Evolutionary conservation across 371 early-diverging fungal genomes (phyloP).

Genomic region (Haplosporangium sp.): DNA sequence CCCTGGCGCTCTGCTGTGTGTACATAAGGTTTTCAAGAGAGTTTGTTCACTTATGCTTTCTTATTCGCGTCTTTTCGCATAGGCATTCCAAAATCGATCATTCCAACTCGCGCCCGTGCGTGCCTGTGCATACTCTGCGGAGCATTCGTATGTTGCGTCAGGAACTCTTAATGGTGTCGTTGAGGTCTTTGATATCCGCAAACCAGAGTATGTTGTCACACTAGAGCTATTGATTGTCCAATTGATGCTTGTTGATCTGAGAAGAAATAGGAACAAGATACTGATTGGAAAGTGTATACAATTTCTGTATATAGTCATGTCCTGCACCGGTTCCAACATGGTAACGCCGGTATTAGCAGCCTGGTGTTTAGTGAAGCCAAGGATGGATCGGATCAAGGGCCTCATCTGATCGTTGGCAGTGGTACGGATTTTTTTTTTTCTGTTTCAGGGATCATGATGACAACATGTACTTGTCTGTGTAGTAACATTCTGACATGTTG

Average conservation of each 20-base stretch:
- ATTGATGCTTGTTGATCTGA: background rate
- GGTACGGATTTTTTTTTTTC: slow-evolving; percentile 22
- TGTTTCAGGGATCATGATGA: too few relatives aligned
- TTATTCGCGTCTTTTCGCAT: background rate
- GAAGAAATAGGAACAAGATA: background rate
- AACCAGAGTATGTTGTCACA: slow-evolving; percentile 35
- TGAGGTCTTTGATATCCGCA: slow-evolving; percentile 53
- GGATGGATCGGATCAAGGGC: slow-evolving; percentile 9
- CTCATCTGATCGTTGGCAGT: slow-evolving; percentile 33
- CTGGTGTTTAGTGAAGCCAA: slow-evolving; percentile 18
- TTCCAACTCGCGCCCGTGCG: slow-evolving; percentile 40
- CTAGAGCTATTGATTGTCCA: too few relatives aligned
- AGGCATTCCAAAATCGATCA: slow-evolving; percentile 40
- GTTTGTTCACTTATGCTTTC: background rate
- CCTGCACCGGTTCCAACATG: slow-evolving; percentile 35
- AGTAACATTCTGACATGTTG: too few relatives aligned
- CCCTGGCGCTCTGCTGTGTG: too few relatives aligned
- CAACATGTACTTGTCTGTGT: too few relatives aligned
- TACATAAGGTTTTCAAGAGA: too few relatives aligned
- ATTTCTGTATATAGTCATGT: slow-evolving; percentile 18
- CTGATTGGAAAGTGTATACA: background rate
- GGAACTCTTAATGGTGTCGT: slow-evolving; percentile 56
- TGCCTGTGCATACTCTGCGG: slow-evolving; percentile 44
- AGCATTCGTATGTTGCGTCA: slow-evolving; percentile 35
- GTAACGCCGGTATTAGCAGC: slow-evolving; percentile 45